Percentiles rank a stretch among this genome's conserved stretches.
Conservation (phyloP, 352 stramenopile species). For the Plasmopara muralis region DNA sequence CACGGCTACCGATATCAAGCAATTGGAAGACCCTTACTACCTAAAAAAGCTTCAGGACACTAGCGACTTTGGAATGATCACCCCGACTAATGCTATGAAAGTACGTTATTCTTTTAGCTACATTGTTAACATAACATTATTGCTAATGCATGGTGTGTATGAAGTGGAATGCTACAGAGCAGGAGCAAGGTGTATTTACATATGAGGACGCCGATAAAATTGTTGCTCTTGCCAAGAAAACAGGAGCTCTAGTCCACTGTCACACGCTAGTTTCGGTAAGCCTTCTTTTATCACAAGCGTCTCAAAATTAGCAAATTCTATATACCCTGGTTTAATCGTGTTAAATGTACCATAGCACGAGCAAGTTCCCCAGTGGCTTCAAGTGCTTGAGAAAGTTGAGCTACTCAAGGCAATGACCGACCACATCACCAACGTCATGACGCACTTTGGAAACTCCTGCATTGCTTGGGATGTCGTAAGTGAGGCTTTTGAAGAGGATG, state of each 20-base stretch:
- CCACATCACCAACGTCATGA: conserved; percentile 30
- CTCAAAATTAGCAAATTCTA: background rate
- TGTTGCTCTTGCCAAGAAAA: conserved; percentile 21
- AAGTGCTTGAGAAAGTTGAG: conserved; percentile 23
- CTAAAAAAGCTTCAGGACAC: conserved; percentile 16
- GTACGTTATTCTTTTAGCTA: conserved; percentile 3
- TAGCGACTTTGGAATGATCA: conserved; percentile 30
- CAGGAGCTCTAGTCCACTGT: conserved; percentile 24
- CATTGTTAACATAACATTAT: background rate
- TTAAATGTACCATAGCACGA: conserved; percentile 13
- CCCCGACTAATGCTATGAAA: conserved; percentile 27
- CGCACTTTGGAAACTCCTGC: conserved; percentile 29
- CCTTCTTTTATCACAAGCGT: background rate
- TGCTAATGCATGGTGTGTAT: conserved; percentile 1
- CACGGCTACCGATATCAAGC: conserved; percentile 27
- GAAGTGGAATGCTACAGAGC: conserved; percentile 25
- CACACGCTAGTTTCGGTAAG: conserved; percentile 26
- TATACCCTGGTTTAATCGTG: background rate
- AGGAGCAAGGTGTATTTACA: conserved; percentile 19
- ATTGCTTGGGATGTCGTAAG: conserved; percentile 22
- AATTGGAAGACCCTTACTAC: conserved; percentile 23
- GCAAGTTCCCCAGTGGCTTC: conserved; percentile 29
- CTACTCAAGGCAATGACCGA: conserved; percentile 24
- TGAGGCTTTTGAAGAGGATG: conserved; percentile 24
- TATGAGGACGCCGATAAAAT: conserved; percentile 26